Evolutionary conservation across 352 stramenopile species (phyloP).

Genomic region (Pythium grandisporangium): DNA sequence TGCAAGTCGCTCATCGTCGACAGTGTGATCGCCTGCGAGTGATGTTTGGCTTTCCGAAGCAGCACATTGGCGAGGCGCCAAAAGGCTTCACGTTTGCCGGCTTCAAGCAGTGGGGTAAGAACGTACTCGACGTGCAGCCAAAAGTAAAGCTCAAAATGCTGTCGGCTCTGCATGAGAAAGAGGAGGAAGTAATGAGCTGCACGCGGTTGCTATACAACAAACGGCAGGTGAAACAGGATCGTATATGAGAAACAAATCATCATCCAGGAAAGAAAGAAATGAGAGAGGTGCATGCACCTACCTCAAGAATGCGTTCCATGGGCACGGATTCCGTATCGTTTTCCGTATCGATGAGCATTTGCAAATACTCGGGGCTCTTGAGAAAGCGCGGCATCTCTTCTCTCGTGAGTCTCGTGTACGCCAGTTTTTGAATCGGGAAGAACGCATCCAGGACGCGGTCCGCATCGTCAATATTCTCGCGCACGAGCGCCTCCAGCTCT

Average conservation of each 20-base stretch:
- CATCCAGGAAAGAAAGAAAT: too few relatives aligned
- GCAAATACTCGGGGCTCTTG: conserved; percentile 76
- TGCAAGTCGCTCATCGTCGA: conserved; percentile 66
- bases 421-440: conserved; percentile 79
- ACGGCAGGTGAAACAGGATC: not conserved
- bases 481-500: conserved; percentile 68
- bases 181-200: conserved; percentile 82
- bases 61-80: conserved; percentile 60
- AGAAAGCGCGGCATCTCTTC: conserved; percentile 80
- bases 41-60: conserved; percentile 61
- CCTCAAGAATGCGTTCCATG: conserved; percentile 69
- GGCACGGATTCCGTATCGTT: conserved; percentile 66
- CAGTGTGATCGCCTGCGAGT: conserved; percentile 71
- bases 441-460: conserved; percentile 61
- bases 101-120: conserved; percentile 56
- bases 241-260: not conserved
- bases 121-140: conserved; percentile 86
- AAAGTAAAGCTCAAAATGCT: conserved; percentile 85
- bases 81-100: conserved; percentile 37
- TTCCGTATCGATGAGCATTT: conserved; percentile 80
- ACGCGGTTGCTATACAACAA: conserved; percentile 34
- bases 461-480: conserved; percentile 41
- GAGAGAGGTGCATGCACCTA: conserved; percentile 7
- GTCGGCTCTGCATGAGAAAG: conserved; percentile 80
- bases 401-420: conserved; percentile 71